Percentiles rank a stretch among this genome's conserved stretches.
phyloP scores from a whole-genome alignment of 2,329 filamentous ascomycete species.

The Tolypocladium album region DNA sequence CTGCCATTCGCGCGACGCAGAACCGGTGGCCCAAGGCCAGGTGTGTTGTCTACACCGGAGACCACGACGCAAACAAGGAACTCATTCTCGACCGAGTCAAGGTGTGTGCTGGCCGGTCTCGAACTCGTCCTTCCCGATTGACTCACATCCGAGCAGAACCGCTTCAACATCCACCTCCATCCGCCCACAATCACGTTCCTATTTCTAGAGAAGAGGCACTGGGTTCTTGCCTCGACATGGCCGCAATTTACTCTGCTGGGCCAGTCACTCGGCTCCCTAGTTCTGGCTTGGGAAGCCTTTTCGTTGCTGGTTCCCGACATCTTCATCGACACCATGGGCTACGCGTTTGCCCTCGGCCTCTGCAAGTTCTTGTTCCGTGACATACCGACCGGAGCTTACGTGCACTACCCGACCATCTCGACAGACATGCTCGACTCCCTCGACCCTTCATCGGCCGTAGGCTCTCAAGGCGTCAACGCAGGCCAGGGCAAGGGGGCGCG shows the following conservation, averaged over 20 bases:
- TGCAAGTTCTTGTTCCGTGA: constrained; percentile 70
- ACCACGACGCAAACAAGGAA: constrained; percentile 76
- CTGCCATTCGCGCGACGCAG: constrained; percentile 85
- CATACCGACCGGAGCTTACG: constrained; percentile 83
- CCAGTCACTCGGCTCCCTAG: constrained; percentile 81
- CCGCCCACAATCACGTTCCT: constrained; percentile 76
- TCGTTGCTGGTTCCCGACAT: constrained; percentile 85
- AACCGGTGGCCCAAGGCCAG: constrained; percentile 78
- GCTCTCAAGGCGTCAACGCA: constrained; percentile 66
- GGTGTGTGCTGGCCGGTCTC: constrained; percentile 28
- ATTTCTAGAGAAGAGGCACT: constrained; percentile 79
- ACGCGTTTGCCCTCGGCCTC: constrained; percentile 79
- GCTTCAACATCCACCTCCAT: constrained; percentile 89
- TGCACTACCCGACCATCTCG: constrained; percentile 96
- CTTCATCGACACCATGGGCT: constrained; percentile 97
- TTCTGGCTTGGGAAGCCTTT: constrained; percentile 88
- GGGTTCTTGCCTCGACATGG: constrained; percentile 79
- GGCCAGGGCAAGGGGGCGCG: constrained; percentile 65
- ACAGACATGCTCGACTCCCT: constrained; percentile 92
- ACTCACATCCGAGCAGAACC: constrained; percentile 38
- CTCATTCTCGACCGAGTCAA: constrained; percentile 69
- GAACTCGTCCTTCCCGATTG: not conserved
- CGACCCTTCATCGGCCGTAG: constrained; percentile 47
- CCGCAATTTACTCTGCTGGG: constrained; percentile 86
- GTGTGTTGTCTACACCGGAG: constrained; percentile 90